Evolutionary conservation across 1,284 basidiomycete species (phyloP).

Genomic region (Grifola frondosa): DNA sequence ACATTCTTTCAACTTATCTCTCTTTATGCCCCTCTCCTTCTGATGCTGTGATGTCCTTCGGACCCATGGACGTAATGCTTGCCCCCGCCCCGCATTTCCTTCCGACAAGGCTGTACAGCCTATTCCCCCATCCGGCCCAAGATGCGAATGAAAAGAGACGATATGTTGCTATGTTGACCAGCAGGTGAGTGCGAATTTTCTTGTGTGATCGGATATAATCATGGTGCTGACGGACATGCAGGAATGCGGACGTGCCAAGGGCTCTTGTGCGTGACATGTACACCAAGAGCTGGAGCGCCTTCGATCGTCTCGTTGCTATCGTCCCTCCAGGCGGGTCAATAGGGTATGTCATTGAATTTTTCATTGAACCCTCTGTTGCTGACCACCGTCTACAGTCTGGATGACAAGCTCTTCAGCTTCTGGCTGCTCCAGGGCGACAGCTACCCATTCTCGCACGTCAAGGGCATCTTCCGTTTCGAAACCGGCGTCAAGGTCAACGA

Average conservation of each 20-base stretch:
- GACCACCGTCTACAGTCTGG: constrained; percentile 55
- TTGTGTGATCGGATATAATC: too few relatives aligned
- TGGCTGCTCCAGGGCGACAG: constrained; percentile 80
- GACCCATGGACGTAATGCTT: constrained; percentile 74
- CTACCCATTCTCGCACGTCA: constrained; percentile 70
- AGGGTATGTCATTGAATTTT: constrained; percentile 54
- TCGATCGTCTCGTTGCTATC: constrained; percentile 79
- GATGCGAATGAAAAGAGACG: constrained; percentile 68
- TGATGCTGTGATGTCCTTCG: constrained; percentile 73
- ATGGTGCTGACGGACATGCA: constrained; percentile 28
- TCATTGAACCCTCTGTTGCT: too few relatives aligned
- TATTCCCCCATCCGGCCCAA: constrained; percentile 78
- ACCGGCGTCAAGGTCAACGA: constrained; percentile 82
- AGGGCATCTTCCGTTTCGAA: constrained; percentile 85
- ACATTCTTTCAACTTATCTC: constrained; percentile 72
- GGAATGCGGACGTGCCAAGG: constrained; percentile 82
- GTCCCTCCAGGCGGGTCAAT: constrained; percentile 85
- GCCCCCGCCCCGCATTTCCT: constrained; percentile 70
- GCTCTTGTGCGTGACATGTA: constrained; percentile 85
- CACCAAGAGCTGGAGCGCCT: constrained; percentile 86
- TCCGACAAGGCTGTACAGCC: constrained; percentile 66
- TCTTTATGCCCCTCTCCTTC: constrained; percentile 68
- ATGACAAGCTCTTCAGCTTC: constrained; percentile 85
- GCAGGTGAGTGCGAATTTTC: constrained; percentile 47
- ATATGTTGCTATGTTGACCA: constrained; percentile 68